Base-by-base conservation (phyloP, 2,329 filamentous ascomycete species). In the Microsporum ferrugineum region DNA sequence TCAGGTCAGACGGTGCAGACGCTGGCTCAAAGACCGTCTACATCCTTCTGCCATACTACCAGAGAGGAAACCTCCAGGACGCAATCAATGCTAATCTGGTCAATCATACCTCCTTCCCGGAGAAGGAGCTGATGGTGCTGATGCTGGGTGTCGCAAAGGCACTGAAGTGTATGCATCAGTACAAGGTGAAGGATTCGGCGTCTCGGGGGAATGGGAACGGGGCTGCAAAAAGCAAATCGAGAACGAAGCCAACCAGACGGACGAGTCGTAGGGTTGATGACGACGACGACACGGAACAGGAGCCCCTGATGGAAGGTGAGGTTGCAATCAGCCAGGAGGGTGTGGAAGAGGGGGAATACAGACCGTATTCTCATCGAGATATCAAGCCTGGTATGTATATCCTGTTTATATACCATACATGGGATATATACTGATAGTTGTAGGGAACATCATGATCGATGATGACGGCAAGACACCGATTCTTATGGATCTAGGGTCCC, bases 81-180 rank as follows among this genome's bases (percentile, higher is more conserved):
- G 88, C 95, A 71, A 97, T 99, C 79, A 99, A 99, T 75, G 92
- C 94, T 65, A 99, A 99, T 75, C 79, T 97, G 60, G 92, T 99
- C 74, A 97, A 97, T 75, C 90, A 95, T 72, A 89, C 88, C 41
- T 82, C 82, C 58, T 97, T 99, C 69, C 91, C 92, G 0, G 92
- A 97, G 77, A 83, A 86, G 71, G 82, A 87, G 68, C 79, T 99
- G 64, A 92, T 97, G 91, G 80, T 86, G 62, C 76, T 99, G 63
- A 96, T 99, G 73, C 78, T 96, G 47, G 94, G 94, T 14, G 91
- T 99, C 1, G 96, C 92, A 73, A 85, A 85, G 69, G 94, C 90
- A 49, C 77, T 99, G 63, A 87, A 87, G 71, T 84, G 87, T 39
- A 96, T 99, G 90, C 94, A 99, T 75, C 83, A 91, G 68, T 96